A percentile compares a stretch with the other conserved stretches of the same genome.
Conservation (phyloP, 1,139 yeast genomes). For the Spathaspora sp. region DNA sequence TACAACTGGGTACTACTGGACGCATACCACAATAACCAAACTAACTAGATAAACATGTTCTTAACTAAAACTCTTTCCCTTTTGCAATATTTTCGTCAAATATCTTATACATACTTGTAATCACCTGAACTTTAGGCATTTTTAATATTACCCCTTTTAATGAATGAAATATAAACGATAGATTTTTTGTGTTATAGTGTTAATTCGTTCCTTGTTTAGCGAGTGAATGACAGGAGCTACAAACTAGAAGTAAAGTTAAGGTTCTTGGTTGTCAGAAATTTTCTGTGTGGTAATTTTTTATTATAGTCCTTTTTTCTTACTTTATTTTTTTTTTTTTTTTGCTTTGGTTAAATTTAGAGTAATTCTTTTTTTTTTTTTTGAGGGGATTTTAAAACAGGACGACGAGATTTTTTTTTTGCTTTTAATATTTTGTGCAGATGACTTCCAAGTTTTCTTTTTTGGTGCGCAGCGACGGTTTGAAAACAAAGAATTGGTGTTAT, state of each 20-base stretch:
- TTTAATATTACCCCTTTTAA: neutral
- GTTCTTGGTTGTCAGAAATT: neutral
- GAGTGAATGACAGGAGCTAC: neutral
- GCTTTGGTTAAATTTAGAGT: neutral
- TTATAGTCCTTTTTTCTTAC: too few relatives aligned
- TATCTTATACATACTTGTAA: slow-evolving; percentile 4
- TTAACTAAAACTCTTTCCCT: neutral
- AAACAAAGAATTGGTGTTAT: neutral
- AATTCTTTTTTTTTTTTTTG: neutral
- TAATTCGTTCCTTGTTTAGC: neutral
- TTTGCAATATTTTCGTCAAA: neutral
- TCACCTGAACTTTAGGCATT: slow-evolving; percentile 5
- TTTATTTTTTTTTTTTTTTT: neutral
- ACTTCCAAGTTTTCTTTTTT: neutral
- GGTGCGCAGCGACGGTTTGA: neutral
- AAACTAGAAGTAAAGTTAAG: neutral
- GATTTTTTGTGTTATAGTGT: neutral
- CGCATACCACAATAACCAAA: too few relatives aligned
- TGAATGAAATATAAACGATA: neutral
- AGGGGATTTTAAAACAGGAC: neutral
- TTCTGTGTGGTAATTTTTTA: neutral
- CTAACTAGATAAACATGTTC: neutral
- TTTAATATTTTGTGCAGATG: neutral
- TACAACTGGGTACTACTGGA: too few relatives aligned
- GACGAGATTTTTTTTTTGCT: too few relatives aligned